A percentile compares a stretch with the other conserved stretches of the same genome.
These are phyloP conservation scores for Talaromyces sp. DNA, from an alignment of 2,329 filamentous ascomycete genomes.

Conservation along the genomic window DNA sequence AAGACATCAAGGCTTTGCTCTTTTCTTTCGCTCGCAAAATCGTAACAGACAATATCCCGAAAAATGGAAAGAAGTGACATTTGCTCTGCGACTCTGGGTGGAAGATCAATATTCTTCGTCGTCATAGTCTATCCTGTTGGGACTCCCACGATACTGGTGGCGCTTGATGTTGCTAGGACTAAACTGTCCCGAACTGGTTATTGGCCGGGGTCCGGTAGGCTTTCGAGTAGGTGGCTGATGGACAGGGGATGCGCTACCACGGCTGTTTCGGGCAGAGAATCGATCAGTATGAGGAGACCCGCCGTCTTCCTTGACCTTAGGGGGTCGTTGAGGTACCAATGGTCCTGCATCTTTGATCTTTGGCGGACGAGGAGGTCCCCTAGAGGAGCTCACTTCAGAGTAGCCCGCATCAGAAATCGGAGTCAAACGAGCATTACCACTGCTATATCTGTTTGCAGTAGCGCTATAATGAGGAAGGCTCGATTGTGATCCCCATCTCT, in stretches of 20 bases:
- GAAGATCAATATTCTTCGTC: conserved; percentile 13
- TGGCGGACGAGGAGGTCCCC: conserved; percentile 47
- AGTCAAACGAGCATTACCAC: conserved; percentile 36
- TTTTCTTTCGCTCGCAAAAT: conserved; percentile 3
- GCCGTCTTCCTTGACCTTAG: conserved; percentile 35
- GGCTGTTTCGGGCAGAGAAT: conserved; percentile 33
- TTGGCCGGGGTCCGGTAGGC: conserved; percentile 37
- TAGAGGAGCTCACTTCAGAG: conserved; percentile 38
- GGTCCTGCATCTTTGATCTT: conserved; percentile 55
- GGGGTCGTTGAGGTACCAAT: conserved; percentile 50
- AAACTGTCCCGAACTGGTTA: conserved; percentile 26
- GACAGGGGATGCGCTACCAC: conserved; percentile 23
- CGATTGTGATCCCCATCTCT: conserved; percentile 43
- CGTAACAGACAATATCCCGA: neutral
- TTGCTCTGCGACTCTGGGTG: neutral
- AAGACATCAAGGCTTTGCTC: neutral
- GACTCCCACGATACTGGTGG: conserved; percentile 29
- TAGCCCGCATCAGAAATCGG: conserved; percentile 45
- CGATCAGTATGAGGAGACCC: conserved; percentile 38
- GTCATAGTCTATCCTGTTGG: conserved; percentile 24
- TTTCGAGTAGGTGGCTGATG: conserved; percentile 29
- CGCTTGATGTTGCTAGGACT: conserved; percentile 23
- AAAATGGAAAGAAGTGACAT: neutral
- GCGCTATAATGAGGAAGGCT: conserved; percentile 29
- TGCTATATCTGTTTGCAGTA: conserved; percentile 32